These are phyloP conservation scores for Penicillium thymicola DNA, from an alignment of 2,329 filamentous ascomycete genomes.

Conservation along the genomic window DNA sequence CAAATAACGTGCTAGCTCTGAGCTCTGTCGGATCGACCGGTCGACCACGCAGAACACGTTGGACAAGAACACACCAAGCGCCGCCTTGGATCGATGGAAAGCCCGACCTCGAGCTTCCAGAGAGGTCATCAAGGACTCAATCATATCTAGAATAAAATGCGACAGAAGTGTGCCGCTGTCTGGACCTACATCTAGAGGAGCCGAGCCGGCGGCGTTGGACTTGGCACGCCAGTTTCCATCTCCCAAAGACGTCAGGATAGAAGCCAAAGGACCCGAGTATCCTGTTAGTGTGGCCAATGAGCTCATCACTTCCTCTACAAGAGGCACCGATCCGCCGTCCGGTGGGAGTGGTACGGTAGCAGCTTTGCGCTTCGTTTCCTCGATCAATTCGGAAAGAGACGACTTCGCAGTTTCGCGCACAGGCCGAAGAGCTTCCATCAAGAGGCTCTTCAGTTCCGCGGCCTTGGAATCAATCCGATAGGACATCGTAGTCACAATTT, in stretches of 20 bases:
- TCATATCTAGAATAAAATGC: conserved; percentile 84
- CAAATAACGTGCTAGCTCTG: conserved; percentile 72
- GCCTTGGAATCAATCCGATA: conserved; percentile 76
- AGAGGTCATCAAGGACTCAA: conserved; percentile 72
- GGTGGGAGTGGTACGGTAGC: conserved; percentile 65
- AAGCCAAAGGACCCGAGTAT: conserved; percentile 80
- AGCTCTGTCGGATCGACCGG: conserved; percentile 71
- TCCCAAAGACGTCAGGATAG: conserved; percentile 86
- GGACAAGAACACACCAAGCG: conserved; percentile 83
- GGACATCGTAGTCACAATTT: conserved; percentile 78
- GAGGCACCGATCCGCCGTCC: conserved; percentile 73
- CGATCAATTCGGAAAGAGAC: conserved; percentile 77
- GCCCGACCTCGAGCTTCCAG: conserved; percentile 71
- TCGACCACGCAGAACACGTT: conserved; percentile 84
- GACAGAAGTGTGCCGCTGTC: conserved; percentile 85
- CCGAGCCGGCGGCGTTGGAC: conserved; percentile 63
- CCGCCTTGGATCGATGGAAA: conserved; percentile 71
- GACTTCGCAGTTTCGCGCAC: conserved; percentile 87
- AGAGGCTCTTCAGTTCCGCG: conserved; percentile 76
- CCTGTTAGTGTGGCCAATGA: conserved; percentile 82
- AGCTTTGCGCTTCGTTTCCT: conserved; percentile 73
- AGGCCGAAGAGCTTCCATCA: conserved; percentile 83
- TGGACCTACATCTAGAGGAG: conserved; percentile 79
- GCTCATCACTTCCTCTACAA: conserved; percentile 81
- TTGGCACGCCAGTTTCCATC: conserved; percentile 81